Percentiles rank a stretch among this genome's conserved stretches.
Conservation (phyloP, 1,139 yeast genomes). For the Candida sanyaensis region DNA sequence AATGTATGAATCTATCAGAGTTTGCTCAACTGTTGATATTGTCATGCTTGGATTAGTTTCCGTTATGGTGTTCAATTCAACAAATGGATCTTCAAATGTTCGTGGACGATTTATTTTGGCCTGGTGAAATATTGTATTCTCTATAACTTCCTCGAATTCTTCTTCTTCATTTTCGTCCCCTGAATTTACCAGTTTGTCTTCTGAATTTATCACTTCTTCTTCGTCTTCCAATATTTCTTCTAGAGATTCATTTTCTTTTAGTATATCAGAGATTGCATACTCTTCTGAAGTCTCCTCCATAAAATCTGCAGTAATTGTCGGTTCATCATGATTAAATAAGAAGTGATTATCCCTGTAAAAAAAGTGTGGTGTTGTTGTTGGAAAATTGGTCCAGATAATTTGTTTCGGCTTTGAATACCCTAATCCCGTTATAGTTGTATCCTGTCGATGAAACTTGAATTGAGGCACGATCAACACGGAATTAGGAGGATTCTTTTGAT, state of each 20-base stretch:
- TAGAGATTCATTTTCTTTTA: background rate
- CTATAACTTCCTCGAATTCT: background rate
- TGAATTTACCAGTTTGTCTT: background rate
- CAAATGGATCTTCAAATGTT: constrained; percentile 4
- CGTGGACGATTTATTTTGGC: background rate
- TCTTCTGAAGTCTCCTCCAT: background rate
- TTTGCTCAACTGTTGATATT: background rate
- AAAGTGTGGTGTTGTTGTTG: constrained; percentile 3
- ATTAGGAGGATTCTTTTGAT: constrained; percentile 22
- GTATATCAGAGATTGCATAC: background rate
- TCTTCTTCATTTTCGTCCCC: background rate
- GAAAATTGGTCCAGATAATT: constrained; percentile 11
- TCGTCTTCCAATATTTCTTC: background rate
- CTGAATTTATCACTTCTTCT: background rate
- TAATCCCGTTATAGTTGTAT: background rate
- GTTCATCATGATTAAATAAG: background rate
- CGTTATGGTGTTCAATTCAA: background rate
- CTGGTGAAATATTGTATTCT: background rate
- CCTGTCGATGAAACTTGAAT: constrained; percentile 20
- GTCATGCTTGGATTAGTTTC: background rate
- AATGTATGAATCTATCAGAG: background rate
- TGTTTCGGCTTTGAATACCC: constrained; percentile 27
- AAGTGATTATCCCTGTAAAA: background rate
- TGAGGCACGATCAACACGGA: constrained; percentile 29
- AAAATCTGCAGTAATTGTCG: background rate